phyloP scores from a whole-genome alignment of 2,329 filamentous ascomycete species.

The Magnaporthiopsis rhizophila region DNA sequence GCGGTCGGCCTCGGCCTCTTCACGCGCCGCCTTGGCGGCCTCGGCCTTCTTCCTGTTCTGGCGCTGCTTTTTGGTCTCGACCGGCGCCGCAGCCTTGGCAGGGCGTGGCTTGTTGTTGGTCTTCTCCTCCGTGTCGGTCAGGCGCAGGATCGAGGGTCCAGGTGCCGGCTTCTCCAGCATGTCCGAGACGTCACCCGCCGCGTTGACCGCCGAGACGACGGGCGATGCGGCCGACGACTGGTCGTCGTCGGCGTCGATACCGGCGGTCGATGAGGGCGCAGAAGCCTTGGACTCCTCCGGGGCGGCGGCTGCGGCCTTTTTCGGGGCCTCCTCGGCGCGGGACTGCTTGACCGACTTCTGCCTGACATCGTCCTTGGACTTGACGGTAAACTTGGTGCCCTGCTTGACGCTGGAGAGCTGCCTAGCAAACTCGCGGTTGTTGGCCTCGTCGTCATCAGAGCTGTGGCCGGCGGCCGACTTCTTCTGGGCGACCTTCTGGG shows the following conservation, averaged over 20 bases:
- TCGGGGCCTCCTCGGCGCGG: slow-evolving; percentile 39
- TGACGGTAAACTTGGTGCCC: slow-evolving; percentile 52
- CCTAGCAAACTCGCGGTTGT: slow-evolving; percentile 69
- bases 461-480: slow-evolving; percentile 30
- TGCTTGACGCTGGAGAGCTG: slow-evolving; percentile 64
- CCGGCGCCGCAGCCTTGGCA: slow-evolving; percentile 47
- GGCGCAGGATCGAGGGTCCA: slow-evolving; percentile 67
- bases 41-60: slow-evolving; percentile 88
- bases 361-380: slow-evolving; percentile 52
- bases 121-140: slow-evolving; percentile 54
- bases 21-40: slow-evolving; percentile 63
- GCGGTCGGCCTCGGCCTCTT: slow-evolving; percentile 72
- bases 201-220: slow-evolving; percentile 42
- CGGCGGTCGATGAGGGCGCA: slow-evolving; percentile 61
- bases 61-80: slow-evolving; percentile 89
- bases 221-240: slow-evolving; percentile 60
- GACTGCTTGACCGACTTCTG: slow-evolving; percentile 65
- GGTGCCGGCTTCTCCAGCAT: slow-evolving; percentile 73
- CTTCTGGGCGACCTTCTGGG: slow-evolving; percentile 11
- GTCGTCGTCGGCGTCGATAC: slow-evolving; percentile 74
- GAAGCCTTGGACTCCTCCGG: slow-evolving; percentile 41
- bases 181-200: slow-evolving; percentile 66
- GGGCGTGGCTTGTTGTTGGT: slow-evolving; percentile 56
- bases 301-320: slow-evolving; percentile 21
- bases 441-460: slow-evolving; percentile 48